Conservation (phyloP, 2,329 filamentous ascomycete genomes). For the Clonostachys rosea region DNA sequence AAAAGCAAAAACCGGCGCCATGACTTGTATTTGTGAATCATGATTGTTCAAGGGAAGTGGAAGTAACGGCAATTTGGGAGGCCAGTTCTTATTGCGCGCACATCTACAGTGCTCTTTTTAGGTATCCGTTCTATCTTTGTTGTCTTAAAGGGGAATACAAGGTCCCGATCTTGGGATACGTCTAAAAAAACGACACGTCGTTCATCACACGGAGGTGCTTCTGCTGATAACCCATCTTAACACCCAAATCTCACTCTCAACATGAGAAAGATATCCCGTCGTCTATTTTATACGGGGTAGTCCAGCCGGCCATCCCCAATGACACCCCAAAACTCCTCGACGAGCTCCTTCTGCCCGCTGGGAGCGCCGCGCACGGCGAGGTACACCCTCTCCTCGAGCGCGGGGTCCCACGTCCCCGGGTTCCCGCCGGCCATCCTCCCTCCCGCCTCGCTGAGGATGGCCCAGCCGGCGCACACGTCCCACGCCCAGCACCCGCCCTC, state of each 20-base stretch:
- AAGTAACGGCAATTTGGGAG: too few relatives aligned
- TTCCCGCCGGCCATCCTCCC: conserved; percentile 70
- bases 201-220: not conserved
- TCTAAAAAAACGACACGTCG: not conserved
- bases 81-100: too few relatives aligned
- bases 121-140: not conserved
- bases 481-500: conserved; percentile 82
- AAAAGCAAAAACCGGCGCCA: not conserved
- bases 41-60: too few relatives aligned
- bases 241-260: not conserved
- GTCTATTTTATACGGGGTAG: conserved; percentile 24
- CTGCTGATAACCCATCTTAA: not conserved
- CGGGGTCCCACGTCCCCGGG: conserved; percentile 64
- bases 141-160: not conserved
- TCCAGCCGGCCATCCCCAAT: conserved; percentile 50
- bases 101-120: not conserved
- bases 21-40: too few relatives aligned
- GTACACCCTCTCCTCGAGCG: conserved; percentile 55
- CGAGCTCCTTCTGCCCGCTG: conserved; percentile 53
- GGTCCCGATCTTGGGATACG: too few relatives aligned
- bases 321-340: conserved; percentile 60
- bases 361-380: conserved; percentile 58
- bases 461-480: conserved; percentile 82
- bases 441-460: conserved; percentile 69
- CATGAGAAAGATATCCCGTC: not conserved